These are phyloP conservation scores for Somion occarium DNA, from an alignment of 1,284 basidiomycete genomes.

Conservation along the genomic window DNA sequence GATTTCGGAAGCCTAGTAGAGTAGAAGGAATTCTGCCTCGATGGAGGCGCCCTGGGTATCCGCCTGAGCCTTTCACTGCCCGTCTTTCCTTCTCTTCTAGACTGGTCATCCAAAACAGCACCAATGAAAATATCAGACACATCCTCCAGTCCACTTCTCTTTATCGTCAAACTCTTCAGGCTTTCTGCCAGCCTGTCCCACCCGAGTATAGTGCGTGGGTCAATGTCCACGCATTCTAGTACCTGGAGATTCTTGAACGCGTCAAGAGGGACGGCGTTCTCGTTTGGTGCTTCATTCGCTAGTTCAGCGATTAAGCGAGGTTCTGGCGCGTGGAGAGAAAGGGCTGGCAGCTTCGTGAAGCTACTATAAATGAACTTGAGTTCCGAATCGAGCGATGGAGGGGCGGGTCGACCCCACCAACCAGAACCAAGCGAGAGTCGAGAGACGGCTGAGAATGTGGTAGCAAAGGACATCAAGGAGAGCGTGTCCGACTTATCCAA, in stretches of 20 bases:
- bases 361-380: slow-evolving; percentile 84
- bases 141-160: slow-evolving; percentile 78
- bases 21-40: slow-evolving; percentile 46
- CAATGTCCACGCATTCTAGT: slow-evolving; percentile 74
- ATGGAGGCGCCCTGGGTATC: slow-evolving; percentile 36
- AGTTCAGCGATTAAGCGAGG: slow-evolving; percentile 67
- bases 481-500: slow-evolving; percentile 69
- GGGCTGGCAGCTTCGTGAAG: slow-evolving; percentile 83
- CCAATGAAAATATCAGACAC: slow-evolving; percentile 77
- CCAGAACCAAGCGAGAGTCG: slow-evolving; percentile 63
- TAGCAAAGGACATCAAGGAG: slow-evolving; percentile 75
- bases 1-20: slow-evolving; percentile 50
- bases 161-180: slow-evolving; percentile 70
- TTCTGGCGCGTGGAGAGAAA: slow-evolving; percentile 58
- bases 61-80: slow-evolving; percentile 42
- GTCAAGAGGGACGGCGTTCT: slow-evolving; percentile 76
- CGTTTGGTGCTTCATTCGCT: slow-evolving; percentile 64
- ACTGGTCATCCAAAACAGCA: slow-evolving; percentile 71
- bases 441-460: slow-evolving; percentile 75
- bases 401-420: slow-evolving; percentile 64
- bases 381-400: slow-evolving; percentile 60
- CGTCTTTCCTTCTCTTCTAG: slow-evolving; percentile 50
- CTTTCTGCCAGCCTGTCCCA: slow-evolving; percentile 79
- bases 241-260: slow-evolving; percentile 79
- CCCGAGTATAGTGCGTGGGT: slow-evolving; percentile 78